Evolutionary conservation across 2,329 filamentous ascomycete species (phyloP).

Genomic region (Ploettnerulaceae sp.): DNA sequence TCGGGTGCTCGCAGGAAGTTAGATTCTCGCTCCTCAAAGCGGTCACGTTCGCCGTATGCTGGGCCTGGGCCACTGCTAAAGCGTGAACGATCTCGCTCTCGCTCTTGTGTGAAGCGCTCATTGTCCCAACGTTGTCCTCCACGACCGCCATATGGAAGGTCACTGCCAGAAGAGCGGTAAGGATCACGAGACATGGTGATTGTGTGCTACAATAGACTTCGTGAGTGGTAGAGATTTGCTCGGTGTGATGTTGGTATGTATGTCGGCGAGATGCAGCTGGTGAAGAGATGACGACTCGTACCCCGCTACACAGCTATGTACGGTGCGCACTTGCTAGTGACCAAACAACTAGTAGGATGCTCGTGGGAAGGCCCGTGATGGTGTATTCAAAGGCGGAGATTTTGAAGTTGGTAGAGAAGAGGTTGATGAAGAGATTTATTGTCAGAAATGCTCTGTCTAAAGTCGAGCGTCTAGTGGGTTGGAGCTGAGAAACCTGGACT

Average conservation of each 20-base stretch:
- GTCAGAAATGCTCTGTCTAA: neutral
- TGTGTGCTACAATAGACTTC: neutral
- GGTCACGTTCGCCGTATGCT: constrained; percentile 33
- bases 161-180: constrained; percentile 31
- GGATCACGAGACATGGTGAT: constrained; percentile 32
- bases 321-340: neutral
- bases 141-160: constrained; percentile 35
- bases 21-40: constrained; percentile 48
- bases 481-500: constrained; percentile 15
- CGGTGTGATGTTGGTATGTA: neutral
- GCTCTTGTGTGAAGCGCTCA: constrained; percentile 46
- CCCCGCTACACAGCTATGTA: constrained; percentile 5
- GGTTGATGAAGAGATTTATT: constrained; percentile 23
- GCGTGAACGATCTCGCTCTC: constrained; percentile 43
- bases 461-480: constrained; percentile 2
- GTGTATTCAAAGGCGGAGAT: constrained; percentile 1
- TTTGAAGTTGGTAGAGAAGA: constrained; percentile 12
- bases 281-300: constrained; percentile 2
- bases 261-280: neutral
- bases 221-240: neutral
- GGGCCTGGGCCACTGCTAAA: constrained; percentile 25
- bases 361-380: neutral
- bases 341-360: neutral
- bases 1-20: constrained; percentile 36
- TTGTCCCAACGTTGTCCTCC: constrained; percentile 46